phyloP scores from a whole-genome alignment of 257 asterid species.

The Penstemon eatonii region DNA sequence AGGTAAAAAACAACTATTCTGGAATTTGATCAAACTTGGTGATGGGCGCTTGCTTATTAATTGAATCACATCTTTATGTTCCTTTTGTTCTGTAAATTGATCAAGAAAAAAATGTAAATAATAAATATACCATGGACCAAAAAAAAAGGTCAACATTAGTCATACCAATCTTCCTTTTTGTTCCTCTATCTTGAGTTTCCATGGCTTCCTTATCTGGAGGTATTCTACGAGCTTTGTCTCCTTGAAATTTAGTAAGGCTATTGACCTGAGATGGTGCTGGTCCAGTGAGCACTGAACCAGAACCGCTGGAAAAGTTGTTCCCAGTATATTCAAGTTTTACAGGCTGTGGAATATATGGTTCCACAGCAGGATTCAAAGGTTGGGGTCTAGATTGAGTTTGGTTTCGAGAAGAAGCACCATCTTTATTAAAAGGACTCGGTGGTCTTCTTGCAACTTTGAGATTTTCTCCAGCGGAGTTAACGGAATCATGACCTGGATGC shows the following conservation, averaged over 20 bases:
- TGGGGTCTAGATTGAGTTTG: conserved; percentile 43
- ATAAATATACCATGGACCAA: conserved; percentile 15
- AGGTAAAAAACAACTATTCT: conserved; percentile 39
- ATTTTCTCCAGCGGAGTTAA: conserved; percentile 29
- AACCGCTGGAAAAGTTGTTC: conserved; percentile 31
- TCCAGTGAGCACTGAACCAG: conserved; percentile 33
- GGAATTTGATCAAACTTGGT: conserved; percentile 42
- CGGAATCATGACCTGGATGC: conserved; percentile 26
- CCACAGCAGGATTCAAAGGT: conserved; percentile 46
- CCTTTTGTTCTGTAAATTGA: conserved; percentile 49
- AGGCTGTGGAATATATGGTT: conserved; percentile 32
- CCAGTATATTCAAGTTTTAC: conserved; percentile 41
- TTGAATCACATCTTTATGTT: conserved; percentile 48
- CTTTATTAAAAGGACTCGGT: conserved; percentile 22
- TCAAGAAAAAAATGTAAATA: conserved; percentile 15
- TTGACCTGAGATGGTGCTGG: conserved; percentile 28
- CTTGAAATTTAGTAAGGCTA: conserved; percentile 37
- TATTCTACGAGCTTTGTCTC: conserved; percentile 32
- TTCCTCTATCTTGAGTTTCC: conserved; percentile 43
- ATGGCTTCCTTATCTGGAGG: conserved; percentile 37
- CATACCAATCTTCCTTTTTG: conserved; percentile 54
- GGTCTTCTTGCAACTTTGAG: conserved; percentile 25
- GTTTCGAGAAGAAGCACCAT: conserved; percentile 35
- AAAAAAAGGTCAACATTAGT: conserved; percentile 8
- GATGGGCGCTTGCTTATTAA: conserved; percentile 52